Percentiles rank a stretch among this genome's conserved stretches.
These are phyloP conservation scores for Leishmania braziliensis DNA, from an alignment of 208 protist genomes.

Conservation along the genomic window DNA sequence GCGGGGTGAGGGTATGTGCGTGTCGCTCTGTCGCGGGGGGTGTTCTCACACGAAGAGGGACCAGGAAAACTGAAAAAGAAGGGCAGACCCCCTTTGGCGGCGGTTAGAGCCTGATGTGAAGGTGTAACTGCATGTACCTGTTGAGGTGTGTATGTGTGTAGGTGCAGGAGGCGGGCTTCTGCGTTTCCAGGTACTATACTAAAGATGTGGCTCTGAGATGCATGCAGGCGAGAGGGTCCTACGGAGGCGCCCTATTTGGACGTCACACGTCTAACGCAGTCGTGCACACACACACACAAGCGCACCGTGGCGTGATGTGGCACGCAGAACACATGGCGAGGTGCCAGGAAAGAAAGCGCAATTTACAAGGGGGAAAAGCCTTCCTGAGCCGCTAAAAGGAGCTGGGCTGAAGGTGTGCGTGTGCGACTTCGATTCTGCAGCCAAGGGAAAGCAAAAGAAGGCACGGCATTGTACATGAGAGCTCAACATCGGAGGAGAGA, in stretches of 20 bases:
- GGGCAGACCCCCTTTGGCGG: background rate
- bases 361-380: background rate
- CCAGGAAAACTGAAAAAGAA: background rate
- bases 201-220: background rate
- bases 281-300: background rate
- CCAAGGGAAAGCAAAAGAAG: background rate
- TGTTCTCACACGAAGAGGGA: background rate
- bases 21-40: background rate
- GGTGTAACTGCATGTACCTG: background rate
- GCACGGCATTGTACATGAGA: conserved; percentile 10
- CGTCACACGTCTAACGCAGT: background rate
- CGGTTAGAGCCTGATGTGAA: background rate
- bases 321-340: background rate
- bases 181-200: background rate
- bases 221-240: background rate
- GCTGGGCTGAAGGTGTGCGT: background rate
- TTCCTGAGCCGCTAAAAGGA: background rate
- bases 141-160: background rate
- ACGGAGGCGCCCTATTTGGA: background rate
- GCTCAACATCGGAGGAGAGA: background rate
- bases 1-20: background rate
- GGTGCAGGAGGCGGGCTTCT: background rate
- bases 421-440: background rate
- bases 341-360: background rate
- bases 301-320: background rate